Percentiles rank a stretch among this genome's conserved stretches.
These are phyloP conservation scores for Jacaranda mimosifolia DNA, from an alignment of 257 asterid genomes.

Conservation along the genomic window DNA sequence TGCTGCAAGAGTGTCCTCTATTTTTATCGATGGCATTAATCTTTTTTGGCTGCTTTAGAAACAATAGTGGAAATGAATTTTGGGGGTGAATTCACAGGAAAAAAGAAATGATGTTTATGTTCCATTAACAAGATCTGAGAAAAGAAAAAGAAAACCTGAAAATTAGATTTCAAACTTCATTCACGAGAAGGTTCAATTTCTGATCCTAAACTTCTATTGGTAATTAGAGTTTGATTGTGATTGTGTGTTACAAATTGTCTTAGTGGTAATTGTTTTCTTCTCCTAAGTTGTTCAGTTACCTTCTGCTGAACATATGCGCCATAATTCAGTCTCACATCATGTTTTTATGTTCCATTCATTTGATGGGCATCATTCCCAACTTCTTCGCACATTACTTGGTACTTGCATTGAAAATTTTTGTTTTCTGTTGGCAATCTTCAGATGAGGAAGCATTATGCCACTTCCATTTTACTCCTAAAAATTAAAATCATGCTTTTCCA, in stretches of 20 bases:
- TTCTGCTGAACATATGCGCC: background rate
- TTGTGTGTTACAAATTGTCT: background rate
- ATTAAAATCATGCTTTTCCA: slow-evolving; percentile 37
- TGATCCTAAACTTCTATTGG: background rate
- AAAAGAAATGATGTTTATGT: background rate
- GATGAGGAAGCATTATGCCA: slow-evolving; percentile 25
- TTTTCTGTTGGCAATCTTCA: slow-evolving; percentile 26
- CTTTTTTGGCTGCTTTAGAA: background rate
- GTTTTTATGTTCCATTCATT: slow-evolving; percentile 24
- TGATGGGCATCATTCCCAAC: slow-evolving; percentile 10
- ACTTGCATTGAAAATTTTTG: slow-evolving; percentile 1
- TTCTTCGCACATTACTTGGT: slow-evolving; percentile 16
- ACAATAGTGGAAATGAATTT: slow-evolving; percentile 4
- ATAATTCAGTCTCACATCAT: background rate
- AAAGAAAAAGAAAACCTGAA: background rate
- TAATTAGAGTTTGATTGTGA: slow-evolving; percentile 2
- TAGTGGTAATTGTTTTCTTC: background rate
- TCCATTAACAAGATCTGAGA: background rate
- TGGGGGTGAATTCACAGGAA: slow-evolving; percentile 4
- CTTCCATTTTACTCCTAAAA: slow-evolving; percentile 18
- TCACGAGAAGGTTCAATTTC: background rate
- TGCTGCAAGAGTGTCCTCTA: background rate
- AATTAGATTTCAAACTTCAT: background rate
- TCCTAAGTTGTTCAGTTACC: slow-evolving; percentile 20
- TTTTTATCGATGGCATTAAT: background rate